phyloP scores from a whole-genome alignment of 192 early-diverging fungal species.

The Backusella australiensis region DNA sequence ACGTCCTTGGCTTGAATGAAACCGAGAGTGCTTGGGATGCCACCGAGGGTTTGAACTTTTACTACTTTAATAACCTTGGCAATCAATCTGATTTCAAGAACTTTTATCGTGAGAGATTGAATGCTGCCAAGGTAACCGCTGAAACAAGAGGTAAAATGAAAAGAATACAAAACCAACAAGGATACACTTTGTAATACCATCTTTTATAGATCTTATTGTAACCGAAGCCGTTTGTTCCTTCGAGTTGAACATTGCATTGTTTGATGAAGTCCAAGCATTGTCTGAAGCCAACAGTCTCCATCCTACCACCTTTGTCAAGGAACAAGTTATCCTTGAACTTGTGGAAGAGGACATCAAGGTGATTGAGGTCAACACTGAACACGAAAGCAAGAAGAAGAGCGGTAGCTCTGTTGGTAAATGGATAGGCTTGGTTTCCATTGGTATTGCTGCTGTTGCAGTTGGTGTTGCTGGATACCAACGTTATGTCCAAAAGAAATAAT shows the following conservation, averaged over 20 bases:
- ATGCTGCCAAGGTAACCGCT: conserved; percentile 41
- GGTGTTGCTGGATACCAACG: conserved; percentile 17
- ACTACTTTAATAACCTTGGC: conserved; percentile 47
- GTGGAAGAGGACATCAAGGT: neutral
- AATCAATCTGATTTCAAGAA: conserved; percentile 49
- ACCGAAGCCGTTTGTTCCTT: conserved; percentile 27
- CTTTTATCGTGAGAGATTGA: conserved; percentile 45
- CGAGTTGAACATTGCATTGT: conserved; percentile 34
- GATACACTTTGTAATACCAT: neutral
- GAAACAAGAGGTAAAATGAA: conserved; percentile 24
- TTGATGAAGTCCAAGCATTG: conserved; percentile 31
- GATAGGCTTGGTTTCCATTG: neutral
- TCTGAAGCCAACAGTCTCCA: conserved; percentile 19
- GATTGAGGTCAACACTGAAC: neutral
- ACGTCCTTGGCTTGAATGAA: conserved; percentile 41
- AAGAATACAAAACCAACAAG: no score
- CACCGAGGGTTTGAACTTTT: conserved; percentile 45
- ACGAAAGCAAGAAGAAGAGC: neutral
- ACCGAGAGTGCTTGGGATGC: conserved; percentile 37
- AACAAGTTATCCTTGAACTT: neutral
- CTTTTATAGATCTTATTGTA: conserved; percentile 26
- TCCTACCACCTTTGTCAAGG: neutral
- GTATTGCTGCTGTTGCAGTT: conserved; percentile 12
- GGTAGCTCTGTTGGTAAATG: neutral
- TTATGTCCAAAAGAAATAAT: conserved; percentile 6